Evolutionary conservation across 2,329 filamentous ascomycete genomes (phyloP), one percentile per base, ranked within the genome.

Genomic region (Pseudogymnoascus sp.): DNA sequence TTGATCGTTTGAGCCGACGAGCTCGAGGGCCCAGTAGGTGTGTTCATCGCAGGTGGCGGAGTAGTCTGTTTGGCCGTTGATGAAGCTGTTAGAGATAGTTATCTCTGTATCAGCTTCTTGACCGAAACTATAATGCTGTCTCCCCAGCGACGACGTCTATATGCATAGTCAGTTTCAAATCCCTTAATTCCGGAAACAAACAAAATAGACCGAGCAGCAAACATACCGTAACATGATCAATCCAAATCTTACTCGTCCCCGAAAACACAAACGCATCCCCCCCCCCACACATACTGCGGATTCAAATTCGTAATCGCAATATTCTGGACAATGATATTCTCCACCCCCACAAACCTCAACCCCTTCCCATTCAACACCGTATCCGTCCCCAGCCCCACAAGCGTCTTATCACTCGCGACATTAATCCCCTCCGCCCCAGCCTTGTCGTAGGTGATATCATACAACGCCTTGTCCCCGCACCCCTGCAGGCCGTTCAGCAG

Each of bases 81-180:
- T 74, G 40, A 76, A 74, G 65, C 72, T 76, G 71, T 79, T 79
- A 4, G 75, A 77, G 39, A 79, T 72, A 0, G 77, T 79, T 1
- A 78, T 72, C 31, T 70, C 70, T 3, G 71, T 69, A 15, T 69
- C 71, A 6, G 68, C 61, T 37, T 67, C 66, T 36, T 70, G 69
- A 4, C 72, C 72, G 2, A 68, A 70, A 60, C 73, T 71, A 29
- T 77, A 68, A 65, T 76, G 74, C 70, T 77, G 75, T 57, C 76
- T 71, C 13, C 76, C 40, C 10, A 44, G 21, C 75, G 59, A 77
- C 71, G 17, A 74, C 1, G 40, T 44, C 40, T 44, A 44, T 10
- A 21, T 2, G 13, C 4, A 2, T 21, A 24, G 17, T 41, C 2
- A 41, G 39, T 17, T 11, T 24, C 0, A 41, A 44, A 21, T 4